Evolutionary conservation across 2,329 filamentous ascomycete species (phyloP).

Genomic region (Pseudogymnoascus sp.): DNA sequence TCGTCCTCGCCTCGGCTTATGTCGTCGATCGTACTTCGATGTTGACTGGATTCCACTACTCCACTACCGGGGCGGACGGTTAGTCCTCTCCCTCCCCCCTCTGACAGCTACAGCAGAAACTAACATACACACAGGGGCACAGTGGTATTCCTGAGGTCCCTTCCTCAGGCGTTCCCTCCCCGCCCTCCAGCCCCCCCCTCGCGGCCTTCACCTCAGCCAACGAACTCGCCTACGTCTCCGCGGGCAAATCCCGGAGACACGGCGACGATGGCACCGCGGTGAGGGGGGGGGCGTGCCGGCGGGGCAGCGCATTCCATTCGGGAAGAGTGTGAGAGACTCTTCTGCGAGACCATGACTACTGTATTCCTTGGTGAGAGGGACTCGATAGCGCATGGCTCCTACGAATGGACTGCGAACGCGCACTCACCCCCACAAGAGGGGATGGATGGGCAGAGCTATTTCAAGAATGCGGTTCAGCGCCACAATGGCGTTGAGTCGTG

Average conservation of each 20-base stretch:
- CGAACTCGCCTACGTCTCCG: constrained; percentile 59
- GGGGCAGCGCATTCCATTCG: constrained; percentile 94
- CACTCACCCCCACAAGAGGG: constrained; percentile 30
- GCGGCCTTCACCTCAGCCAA: constrained; percentile 63
- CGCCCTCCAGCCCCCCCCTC: constrained; percentile 84
- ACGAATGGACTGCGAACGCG: constrained; percentile 73
- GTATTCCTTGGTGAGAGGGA: constrained; percentile 96
- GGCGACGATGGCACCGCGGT: constrained; percentile 29
- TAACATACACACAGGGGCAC: constrained; percentile 51
- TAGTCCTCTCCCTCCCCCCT: constrained; percentile 29
- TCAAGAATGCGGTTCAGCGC: constrained; percentile 19
- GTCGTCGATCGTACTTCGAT: constrained; percentile 66
- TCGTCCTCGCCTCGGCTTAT: constrained; percentile 89
- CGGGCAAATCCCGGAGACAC: constrained; percentile 35
- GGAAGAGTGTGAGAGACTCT: constrained; percentile 99
- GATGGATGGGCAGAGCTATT: constrained; percentile 24
- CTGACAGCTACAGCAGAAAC: constrained; percentile 12
- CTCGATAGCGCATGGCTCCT: constrained; percentile 68
- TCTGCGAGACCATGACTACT: constrained; percentile 90
- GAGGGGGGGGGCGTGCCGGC: constrained; percentile 53
- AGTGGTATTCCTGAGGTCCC: constrained; percentile 95
- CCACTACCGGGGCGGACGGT: constrained; percentile 83
- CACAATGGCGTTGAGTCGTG: constrained; percentile 26
- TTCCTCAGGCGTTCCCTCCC: constrained; percentile 76
- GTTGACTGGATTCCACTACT: constrained; percentile 87